Conservation (phyloP, 2,329 filamentous ascomycete species). For the Tolypocladium ovalisporum region DNA sequence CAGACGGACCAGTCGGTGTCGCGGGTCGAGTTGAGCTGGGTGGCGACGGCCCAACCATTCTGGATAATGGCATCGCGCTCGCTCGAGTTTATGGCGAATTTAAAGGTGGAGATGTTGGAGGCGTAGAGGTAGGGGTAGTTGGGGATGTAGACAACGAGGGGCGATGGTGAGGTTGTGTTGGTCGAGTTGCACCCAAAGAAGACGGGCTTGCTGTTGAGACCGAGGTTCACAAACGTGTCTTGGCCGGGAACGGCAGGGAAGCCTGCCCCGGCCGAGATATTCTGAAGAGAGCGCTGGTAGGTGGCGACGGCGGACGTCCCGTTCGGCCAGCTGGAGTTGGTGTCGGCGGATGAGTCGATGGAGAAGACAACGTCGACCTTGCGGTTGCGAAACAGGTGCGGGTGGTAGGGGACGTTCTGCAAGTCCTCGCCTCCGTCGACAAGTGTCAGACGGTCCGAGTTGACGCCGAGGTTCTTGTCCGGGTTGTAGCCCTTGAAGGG, state of each 20-base stretch:
- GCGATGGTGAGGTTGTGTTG: constrained; percentile 42
- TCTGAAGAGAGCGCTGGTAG: constrained; percentile 40
- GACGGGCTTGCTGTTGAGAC: constrained; percentile 46
- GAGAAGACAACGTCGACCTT: constrained; percentile 53
- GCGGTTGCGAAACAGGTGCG: constrained; percentile 37
- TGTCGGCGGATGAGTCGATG: constrained; percentile 54
- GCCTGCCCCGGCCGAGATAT: constrained; percentile 39
- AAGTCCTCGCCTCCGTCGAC: constrained; percentile 73
- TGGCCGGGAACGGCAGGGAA: constrained; percentile 49
- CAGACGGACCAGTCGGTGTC: constrained; percentile 71
- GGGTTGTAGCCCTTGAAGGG: constrained; percentile 43
- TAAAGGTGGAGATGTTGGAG: constrained; percentile 74
- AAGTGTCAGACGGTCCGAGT: constrained; percentile 50
- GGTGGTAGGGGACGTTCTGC: constrained; percentile 72
- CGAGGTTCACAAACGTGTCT: constrained; percentile 44
- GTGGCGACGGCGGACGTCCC: constrained; percentile 47
- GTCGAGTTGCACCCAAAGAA: constrained; percentile 55
- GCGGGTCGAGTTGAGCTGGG: constrained; percentile 68
- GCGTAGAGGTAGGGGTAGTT: constrained; percentile 61
- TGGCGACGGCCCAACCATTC: constrained; percentile 79
- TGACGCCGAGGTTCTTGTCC: constrained; percentile 27
- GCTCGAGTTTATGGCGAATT: constrained; percentile 48
- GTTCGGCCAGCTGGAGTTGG: constrained; percentile 45
- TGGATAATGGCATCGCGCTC: constrained; percentile 71
- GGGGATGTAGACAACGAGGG: constrained; percentile 79